Conservation (phyloP, 176 grass and related monocot genomes). For the Themeda triandra region DNA sequence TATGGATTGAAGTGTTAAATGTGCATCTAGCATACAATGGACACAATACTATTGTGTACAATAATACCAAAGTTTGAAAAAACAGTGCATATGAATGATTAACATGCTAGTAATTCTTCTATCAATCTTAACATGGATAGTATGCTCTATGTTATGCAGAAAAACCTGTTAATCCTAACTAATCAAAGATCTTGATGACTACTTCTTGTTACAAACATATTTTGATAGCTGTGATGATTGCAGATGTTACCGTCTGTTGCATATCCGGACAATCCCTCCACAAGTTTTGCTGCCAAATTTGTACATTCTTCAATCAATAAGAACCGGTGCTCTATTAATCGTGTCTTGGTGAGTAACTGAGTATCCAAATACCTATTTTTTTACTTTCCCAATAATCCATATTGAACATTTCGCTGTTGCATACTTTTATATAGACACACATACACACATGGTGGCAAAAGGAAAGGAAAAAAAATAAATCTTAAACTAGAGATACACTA, state of each 20-base stretch:
- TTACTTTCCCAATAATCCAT: neutral
- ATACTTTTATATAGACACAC: too few species aligned
- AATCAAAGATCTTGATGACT: neutral
- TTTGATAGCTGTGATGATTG: slow-evolving; percentile 29
- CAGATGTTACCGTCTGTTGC: slow-evolving; percentile 92
- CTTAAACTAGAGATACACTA: neutral
- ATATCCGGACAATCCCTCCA: slow-evolving; percentile 87
- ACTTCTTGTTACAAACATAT: slow-evolving; percentile 16
- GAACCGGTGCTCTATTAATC: slow-evolving; percentile 97
- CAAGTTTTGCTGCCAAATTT: slow-evolving; percentile 98
- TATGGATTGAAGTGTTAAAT: too few species aligned
- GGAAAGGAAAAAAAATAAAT: neutral
- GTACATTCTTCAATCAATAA: slow-evolving; percentile 99
- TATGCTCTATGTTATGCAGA: neutral
- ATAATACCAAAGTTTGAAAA: neutral
- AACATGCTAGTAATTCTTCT: neutral
- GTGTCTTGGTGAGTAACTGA: slow-evolving; percentile 96
- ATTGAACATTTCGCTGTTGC: neutral
- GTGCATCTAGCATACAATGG: too few species aligned
- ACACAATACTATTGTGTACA: too few species aligned
- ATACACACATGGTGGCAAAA: too few species aligned
- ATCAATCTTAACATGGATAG: neutral
- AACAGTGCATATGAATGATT: neutral
- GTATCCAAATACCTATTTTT: slow-evolving; percentile 33
- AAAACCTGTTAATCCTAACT: neutral